Conservation (phyloP, 208 protist genomes). For the Spongospora subterranea region DNA sequence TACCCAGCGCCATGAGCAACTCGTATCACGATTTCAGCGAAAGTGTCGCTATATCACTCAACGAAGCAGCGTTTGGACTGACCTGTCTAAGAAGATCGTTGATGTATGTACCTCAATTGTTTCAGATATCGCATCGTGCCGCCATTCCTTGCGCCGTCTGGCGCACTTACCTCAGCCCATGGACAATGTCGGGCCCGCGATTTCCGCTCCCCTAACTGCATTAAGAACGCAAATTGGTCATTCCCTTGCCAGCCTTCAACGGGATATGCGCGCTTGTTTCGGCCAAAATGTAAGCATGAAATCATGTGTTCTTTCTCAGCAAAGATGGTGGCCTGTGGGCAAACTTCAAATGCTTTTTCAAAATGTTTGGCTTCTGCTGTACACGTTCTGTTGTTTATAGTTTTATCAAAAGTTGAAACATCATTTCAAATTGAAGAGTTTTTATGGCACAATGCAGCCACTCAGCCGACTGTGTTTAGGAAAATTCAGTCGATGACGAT, state of each 20-base stretch:
- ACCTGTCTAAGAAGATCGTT: neutral
- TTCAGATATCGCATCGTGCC: neutral
- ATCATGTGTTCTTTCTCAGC: too few relatives aligned
- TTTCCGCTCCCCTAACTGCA: neutral
- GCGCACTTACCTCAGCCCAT: neutral
- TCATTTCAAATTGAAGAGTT: too few relatives aligned
- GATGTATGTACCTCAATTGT: neutral
- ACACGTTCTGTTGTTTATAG: too few relatives aligned
- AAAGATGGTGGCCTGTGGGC: too few relatives aligned
- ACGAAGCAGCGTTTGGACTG: neutral
- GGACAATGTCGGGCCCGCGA: neutral
- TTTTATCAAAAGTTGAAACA: too few relatives aligned
- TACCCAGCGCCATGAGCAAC: neutral
- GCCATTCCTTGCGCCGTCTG: neutral
- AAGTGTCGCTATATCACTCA: neutral
- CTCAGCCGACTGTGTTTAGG: too few relatives aligned
- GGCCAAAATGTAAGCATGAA: too few relatives aligned
- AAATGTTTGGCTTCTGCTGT: too few relatives aligned
- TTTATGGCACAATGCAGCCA: too few relatives aligned
- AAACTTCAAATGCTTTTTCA: too few relatives aligned
- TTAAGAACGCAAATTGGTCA: slow-evolving; percentile 22
- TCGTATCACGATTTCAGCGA: neutral
- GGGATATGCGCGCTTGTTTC: too few relatives aligned
- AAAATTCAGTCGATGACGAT: too few relatives aligned
- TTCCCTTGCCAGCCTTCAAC: neutral